Evolutionary conservation across 805 yeast species (phyloP).

Genomic region (Cyberlindnera nakhonratchasimensis): DNA sequence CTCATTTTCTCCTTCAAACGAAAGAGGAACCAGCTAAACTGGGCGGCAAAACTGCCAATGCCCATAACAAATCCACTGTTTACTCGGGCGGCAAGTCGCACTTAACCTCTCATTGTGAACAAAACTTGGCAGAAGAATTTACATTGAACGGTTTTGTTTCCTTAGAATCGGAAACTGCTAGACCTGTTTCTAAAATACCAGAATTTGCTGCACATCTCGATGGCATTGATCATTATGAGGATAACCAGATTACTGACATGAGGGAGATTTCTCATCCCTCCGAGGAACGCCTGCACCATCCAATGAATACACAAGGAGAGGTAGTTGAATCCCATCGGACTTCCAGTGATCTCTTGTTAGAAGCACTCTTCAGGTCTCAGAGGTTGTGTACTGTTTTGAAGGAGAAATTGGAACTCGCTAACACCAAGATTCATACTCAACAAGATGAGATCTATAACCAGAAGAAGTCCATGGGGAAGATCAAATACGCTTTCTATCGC

Average conservation of each 20-base stretch:
- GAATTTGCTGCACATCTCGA: constrained; percentile 11
- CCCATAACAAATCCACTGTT: no score
- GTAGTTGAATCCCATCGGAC: constrained; percentile 10
- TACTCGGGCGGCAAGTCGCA: background rate
- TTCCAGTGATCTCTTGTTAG: constrained; percentile 36
- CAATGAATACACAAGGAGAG: background rate
- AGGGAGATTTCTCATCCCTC: constrained; percentile 24
- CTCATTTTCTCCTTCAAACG: constrained; percentile 4
- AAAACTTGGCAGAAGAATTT: no score
- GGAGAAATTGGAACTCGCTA: constrained; percentile 30
- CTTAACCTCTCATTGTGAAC: background rate
- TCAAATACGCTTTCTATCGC: constrained; percentile 17
- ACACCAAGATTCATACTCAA: constrained; percentile 28
- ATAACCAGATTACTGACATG: constrained; percentile 40
- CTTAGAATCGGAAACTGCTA: background rate
- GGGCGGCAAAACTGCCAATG: background rate
- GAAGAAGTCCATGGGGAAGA: constrained; percentile 23
- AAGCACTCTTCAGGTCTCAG: constrained; percentile 39
- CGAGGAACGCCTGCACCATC: no score
- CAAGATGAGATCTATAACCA: constrained; percentile 24
- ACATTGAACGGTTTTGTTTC: background rate
- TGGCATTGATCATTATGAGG: no score
- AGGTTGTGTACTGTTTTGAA: constrained; percentile 33
- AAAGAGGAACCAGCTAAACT: background rate
- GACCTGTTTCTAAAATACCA: background rate